Percentiles rank a stretch among this genome's conserved stretches.
Conservation (phyloP, 768 basidiomycete species). For the Arthromyces matolae region DNA sequence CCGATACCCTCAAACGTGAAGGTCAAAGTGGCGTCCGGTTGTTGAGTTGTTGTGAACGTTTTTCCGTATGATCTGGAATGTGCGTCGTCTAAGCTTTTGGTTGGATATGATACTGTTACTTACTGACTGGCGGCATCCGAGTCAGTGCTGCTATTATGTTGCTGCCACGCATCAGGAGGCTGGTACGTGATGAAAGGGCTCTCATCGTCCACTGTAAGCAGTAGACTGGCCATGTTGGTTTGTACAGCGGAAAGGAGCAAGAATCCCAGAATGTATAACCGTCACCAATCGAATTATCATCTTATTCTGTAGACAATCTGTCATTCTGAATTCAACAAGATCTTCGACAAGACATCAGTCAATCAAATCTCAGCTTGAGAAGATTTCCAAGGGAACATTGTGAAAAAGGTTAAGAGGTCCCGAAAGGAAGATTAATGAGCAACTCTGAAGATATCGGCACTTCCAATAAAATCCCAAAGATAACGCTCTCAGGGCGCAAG, state of each 20-base stretch:
- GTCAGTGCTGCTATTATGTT: constrained; percentile 1
- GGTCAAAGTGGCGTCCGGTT: constrained; percentile 4
- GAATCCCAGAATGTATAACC: neutral
- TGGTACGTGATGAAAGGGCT: constrained; percentile 3
- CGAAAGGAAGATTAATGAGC: too few relatives aligned
- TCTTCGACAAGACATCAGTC: neutral
- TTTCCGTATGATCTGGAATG: neutral
- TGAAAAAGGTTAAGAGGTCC: neutral
- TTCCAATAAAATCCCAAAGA: too few relatives aligned
- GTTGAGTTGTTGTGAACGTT: constrained; percentile 3
- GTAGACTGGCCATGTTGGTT: neutral
- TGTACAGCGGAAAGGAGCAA: neutral
- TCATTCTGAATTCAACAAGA: neutral
- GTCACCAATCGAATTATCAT: too few relatives aligned
- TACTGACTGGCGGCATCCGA: neutral
- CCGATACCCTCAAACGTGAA: constrained; percentile 9
- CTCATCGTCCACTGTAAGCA: constrained; percentile 5
- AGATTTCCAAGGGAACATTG: too few relatives aligned
- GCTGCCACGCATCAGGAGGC: constrained; percentile 4
- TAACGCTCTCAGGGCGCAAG: too few relatives aligned
- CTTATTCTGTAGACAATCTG: too few relatives aligned
- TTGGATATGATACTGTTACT: neutral
- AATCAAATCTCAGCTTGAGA: neutral
- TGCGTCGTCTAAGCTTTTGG: neutral
- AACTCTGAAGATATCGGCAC: too few relatives aligned